Conservation (phyloP, 202 grass and related monocot species). For the Setaria viridis region DNA sequence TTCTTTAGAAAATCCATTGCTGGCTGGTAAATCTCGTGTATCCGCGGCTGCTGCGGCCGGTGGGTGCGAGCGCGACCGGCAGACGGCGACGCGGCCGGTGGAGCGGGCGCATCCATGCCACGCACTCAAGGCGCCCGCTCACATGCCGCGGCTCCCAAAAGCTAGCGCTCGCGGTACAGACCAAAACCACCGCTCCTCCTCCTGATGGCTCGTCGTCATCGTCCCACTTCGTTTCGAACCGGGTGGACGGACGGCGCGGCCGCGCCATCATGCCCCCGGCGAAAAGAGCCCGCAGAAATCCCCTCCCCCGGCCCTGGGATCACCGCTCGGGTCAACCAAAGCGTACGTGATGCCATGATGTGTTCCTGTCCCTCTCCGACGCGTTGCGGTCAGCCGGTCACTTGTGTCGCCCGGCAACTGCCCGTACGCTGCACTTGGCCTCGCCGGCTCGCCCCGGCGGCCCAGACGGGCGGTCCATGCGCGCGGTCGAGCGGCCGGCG, state of each 20-base stretch:
- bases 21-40: too few species aligned
- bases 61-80: neutral
- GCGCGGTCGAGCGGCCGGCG: neutral
- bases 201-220: neutral
- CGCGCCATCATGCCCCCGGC: conserved; percentile 40
- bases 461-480: neutral
- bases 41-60: neutral
- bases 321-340: neutral
- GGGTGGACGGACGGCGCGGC: neutral
- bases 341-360: neutral
- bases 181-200: neutral
- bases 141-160: too few species aligned
- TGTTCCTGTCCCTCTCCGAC: neutral
- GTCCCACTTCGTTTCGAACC: neutral
- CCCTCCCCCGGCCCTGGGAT: neutral
- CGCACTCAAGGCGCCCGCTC: too few species aligned
- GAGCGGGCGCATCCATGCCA: too few species aligned
- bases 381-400: neutral
- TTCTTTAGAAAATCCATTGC: too few species aligned
- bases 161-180: too few species aligned
- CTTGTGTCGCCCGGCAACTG: neutral
- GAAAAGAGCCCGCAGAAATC: neutral
- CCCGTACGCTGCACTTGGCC: neutral
- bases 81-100: neutral
- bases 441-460: neutral